Evolutionary conservation across 1,139 yeast species (phyloP), one percentile per base, ranked within the genome.

Genomic region (Zygoascus meyerae): DNA sequence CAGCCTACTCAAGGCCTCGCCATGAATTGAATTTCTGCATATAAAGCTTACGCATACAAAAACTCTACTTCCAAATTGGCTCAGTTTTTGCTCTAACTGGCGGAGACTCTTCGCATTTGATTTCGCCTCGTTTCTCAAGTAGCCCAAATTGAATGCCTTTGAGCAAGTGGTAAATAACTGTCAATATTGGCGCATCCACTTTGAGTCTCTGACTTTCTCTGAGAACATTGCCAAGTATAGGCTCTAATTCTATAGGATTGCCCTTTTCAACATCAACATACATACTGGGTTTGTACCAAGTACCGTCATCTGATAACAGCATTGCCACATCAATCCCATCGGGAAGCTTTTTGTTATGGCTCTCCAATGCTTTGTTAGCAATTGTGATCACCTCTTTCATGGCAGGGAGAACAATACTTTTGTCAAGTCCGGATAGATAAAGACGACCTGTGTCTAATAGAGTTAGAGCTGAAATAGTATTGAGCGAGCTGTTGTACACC

Each of bases 211-310:
- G 62, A 1, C 89, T 92, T 44, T 79, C 68, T 37, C 72, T 71
- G 52, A 86, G 65, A 0, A 92, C 87, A 59, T 81, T 83, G 1
- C 92, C 90, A 46, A 84, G 67, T 52, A 86, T 80, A 17, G 78
- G 79, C 58, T 83, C 89, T 45, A 81, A 66, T 63, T 86, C 95
- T 59, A 83, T 73, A 49, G 81, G 79, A 57, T 83, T 83, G 16
- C 79, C 79, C 63, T 83, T 82, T 49, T 84, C 74, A 29, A 75
- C 70, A 62, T 84, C 95, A 11, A 84, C 79, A 54, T 79, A 73
- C 89, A 83, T 83, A 15, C 89, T 81, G 1, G 92, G 92, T 34
- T 74, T 67, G 60, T 81, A 83, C 67, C 78, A 80, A 30, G 72
- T 65, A 3, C 85, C 86, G 55, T 79, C 84, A 50, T 83, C 84